Evolutionary conservation across 2,329 filamentous ascomycete species (phyloP).

Genomic region (Pseudovirgaria hyperparasitica): DNA sequence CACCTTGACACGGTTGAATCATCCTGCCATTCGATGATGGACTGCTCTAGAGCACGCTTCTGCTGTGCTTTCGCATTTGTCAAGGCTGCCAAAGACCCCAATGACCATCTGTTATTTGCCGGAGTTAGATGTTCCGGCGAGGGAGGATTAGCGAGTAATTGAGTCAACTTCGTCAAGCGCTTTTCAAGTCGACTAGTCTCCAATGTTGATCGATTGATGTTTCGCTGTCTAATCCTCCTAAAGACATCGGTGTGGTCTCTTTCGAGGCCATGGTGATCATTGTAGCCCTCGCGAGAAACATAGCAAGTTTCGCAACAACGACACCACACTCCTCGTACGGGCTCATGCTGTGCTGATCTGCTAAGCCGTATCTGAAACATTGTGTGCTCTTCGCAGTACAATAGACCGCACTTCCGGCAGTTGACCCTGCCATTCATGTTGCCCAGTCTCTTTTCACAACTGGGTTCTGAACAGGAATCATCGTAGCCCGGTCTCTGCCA

Average conservation of each 20-base stretch:
- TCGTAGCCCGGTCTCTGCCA: conserved; percentile 70
- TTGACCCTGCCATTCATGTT: conserved; percentile 76
- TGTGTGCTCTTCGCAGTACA: conserved; percentile 96
- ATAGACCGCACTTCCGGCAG: conserved; percentile 78
- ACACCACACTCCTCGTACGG: conserved; percentile 82
- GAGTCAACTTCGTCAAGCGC: conserved; percentile 77
- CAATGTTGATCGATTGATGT: conserved; percentile 71
- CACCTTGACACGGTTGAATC: conserved; percentile 69
- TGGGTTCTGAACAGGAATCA: conserved; percentile 77
- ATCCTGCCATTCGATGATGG: conserved; percentile 89
- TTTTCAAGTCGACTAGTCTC: conserved; percentile 88
- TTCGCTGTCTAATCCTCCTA: conserved; percentile 55
- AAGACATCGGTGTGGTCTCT: conserved; percentile 66
- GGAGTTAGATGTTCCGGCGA: conserved; percentile 44
- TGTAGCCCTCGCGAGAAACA: conserved; percentile 91
- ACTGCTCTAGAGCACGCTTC: conserved; percentile 78
- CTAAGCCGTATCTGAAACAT: conserved; percentile 99
- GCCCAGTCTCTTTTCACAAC: conserved; percentile 63
- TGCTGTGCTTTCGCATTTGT: conserved; percentile 51
- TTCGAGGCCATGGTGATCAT: conserved; percentile 63
- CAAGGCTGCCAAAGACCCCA: conserved; percentile 38
- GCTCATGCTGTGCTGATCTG: conserved; percentile 76
- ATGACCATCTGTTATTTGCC: too few species aligned
- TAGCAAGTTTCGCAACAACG: conserved; percentile 98
- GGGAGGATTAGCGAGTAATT: conserved; percentile 64